Conservation (phyloP, 805 yeast genomes). For the Candida oleophila region DNA sequence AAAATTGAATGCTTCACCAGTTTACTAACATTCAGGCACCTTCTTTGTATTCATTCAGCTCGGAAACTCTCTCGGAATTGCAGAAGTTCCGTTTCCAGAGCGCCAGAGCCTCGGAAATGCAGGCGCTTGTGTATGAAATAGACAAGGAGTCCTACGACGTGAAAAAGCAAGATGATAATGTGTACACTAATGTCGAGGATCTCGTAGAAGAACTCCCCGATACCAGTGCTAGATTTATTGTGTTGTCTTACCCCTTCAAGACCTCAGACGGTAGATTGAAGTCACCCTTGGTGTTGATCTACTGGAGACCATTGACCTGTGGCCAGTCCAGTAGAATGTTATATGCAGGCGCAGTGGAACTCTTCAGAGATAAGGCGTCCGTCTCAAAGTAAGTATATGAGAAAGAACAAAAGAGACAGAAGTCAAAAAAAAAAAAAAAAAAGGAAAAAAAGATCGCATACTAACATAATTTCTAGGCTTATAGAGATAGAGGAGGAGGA, state of each 20-base stretch:
- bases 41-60: conserved; percentile 60
- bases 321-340: conserved; percentile 81
- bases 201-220: conserved; percentile 79
- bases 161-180: conserved; percentile 46
- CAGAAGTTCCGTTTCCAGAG: conserved; percentile 74
- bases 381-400: conserved; percentile 51
- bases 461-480: conserved; percentile 36
- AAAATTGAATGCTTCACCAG: neutral
- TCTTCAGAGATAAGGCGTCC: conserved; percentile 75
- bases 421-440: conserved; percentile 41
- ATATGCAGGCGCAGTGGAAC: conserved; percentile 87
- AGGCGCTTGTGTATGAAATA: conserved; percentile 62
- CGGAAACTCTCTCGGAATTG: conserved; percentile 57
- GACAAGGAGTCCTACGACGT: conserved; percentile 56
- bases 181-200: conserved; percentile 53
- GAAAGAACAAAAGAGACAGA: neutral
- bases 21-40: conserved; percentile 11
- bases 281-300: conserved; percentile 75
- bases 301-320: conserved; percentile 87
- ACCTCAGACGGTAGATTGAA: conserved; percentile 69
- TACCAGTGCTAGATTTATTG: conserved; percentile 71
- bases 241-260: conserved; percentile 74
- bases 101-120: conserved; percentile 58
- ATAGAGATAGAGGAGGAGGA: conserved; percentile 67
- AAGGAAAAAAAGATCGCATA: conserved; percentile 4